Base-by-base conservation (phyloP, 306 rosid species). In the Astragalus membranaceus region DNA sequence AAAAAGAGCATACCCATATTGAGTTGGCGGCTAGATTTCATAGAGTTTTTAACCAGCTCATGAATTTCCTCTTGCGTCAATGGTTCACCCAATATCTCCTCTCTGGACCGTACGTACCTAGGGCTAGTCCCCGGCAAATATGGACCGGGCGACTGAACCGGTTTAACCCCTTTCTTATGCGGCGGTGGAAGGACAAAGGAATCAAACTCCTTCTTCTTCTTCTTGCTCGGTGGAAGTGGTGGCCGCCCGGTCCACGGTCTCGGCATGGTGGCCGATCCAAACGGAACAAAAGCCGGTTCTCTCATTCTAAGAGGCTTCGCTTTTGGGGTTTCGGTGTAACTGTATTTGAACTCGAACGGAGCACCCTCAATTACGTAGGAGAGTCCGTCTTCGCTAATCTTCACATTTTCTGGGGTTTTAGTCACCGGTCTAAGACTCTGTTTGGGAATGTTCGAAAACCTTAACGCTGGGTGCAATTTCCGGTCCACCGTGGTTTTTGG, bases 321-420 rank as follows among this genome's bases (percentile, higher is more conserved):
- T 57, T 85, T 94, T 0, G 99, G 99, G 20, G 95, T 87, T 75
- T 94, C 99, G 0, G 99, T 94, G 87, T 91, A 94, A 60, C 97
- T 94, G 62, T 94, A 94, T 87, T 88, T 94, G 85, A 88, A 94
- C 48, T 94, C 97, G 49, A 94, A 94, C 1, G 99, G 99, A 0
- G 99, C 86, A 12, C 83, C 86, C 0, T 82, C 86, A 2, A 82
- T 64, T 0, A 82, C 69, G 79, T 78, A 82, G 5, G 86, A 74
- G 53, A 82, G 56, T 7, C 86, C 97, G 52, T 87, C 98, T 1
- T 88, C 92, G 26, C 87, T 80, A 1, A 93, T 47, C 3, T 74
- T 76, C 1, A 93, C 84, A 53, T 78, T 67, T 0, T 44, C 76
- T 5, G 90, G 86, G 3, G 81, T 58, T 37, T 79, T 54, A 30